Conservation (phyloP, 2,329 filamentous ascomycete species). For the Atkinsonella hypoxylon region DNA sequence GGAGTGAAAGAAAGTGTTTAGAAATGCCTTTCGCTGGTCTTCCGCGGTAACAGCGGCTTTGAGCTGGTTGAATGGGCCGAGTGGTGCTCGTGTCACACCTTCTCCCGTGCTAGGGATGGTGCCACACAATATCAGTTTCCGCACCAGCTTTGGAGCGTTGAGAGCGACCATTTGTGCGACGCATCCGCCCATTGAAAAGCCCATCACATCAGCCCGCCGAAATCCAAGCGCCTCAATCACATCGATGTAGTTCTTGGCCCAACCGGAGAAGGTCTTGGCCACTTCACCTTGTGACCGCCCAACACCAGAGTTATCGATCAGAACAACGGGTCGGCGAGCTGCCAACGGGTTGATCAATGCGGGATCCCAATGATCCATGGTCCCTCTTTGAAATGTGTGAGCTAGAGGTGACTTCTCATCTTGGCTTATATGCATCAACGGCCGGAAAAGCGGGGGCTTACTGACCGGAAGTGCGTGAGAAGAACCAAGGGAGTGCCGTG, state of each 20-base stretch:
- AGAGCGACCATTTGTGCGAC: slow-evolving; percentile 33
- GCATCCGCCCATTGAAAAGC: slow-evolving; percentile 38
- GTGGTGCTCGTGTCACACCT: slow-evolving; percentile 19
- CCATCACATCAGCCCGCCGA: slow-evolving; percentile 30
- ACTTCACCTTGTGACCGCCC: slow-evolving; percentile 32
- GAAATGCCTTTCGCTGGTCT: slow-evolving; percentile 22
- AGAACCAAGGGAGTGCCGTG: slow-evolving; percentile 21
- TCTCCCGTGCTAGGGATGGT: slow-evolving; percentile 27
- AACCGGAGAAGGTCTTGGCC: slow-evolving; percentile 18
- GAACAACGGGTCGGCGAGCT: slow-evolving; percentile 27
- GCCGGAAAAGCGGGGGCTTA: not conserved
- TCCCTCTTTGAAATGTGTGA: slow-evolving; percentile 15
- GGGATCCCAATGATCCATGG: slow-evolving; percentile 30
- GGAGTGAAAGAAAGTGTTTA: slow-evolving; percentile 21
- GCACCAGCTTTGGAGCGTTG: slow-evolving; percentile 23
- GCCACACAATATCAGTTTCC: slow-evolving; percentile 31
- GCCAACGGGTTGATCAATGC: slow-evolving; percentile 32
- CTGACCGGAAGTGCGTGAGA: slow-evolving; percentile 21
- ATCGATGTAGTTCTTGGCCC: slow-evolving; percentile 22
- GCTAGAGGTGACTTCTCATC: not conserved
- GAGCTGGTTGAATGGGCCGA: slow-evolving; percentile 21
- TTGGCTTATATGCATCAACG: not conserved
- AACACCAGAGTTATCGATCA: slow-evolving; percentile 36
- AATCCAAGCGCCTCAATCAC: slow-evolving; percentile 26
- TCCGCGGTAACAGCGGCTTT: slow-evolving; percentile 18